Evolutionary conservation across 176 grass and related monocot genomes (phyloP).

Genomic region (Cenchrus americanus): DNA sequence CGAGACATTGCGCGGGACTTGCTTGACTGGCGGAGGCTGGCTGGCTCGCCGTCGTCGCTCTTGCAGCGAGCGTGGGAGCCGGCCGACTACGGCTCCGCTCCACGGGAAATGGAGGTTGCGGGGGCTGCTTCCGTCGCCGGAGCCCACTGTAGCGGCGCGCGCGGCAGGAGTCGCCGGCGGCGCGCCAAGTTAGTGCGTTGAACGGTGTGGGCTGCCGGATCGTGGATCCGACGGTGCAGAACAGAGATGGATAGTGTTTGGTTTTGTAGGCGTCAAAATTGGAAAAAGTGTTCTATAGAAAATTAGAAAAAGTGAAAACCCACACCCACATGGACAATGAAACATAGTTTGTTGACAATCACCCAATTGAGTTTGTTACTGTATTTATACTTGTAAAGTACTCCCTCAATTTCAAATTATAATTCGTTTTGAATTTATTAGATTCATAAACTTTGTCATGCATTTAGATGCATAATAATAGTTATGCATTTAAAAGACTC

Average conservation of each 20-base stretch:
- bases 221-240: background rate
- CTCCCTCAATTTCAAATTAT: too few species aligned
- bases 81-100: background rate
- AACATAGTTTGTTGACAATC: too few species aligned
- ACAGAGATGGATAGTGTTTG: background rate
- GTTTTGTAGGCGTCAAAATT: too few species aligned
- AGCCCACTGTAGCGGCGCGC: background rate
- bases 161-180: conserved; percentile 25
- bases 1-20: background rate
- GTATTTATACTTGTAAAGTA: too few species aligned
- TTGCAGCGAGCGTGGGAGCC: background rate
- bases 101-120: background rate
- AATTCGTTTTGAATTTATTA: too few species aligned
- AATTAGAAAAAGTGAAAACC: too few species aligned
- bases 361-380: too few species aligned
- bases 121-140: background rate
- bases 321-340: too few species aligned
- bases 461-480: too few species aligned
- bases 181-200: background rate
- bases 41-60: background rate
- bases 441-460: too few species aligned
- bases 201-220: background rate
- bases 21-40: background rate
- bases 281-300: too few species aligned
- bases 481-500: too few species aligned